Conservation (phyloP, 2,329 filamentous ascomycete genomes). For the Zymoseptoria tritici region DNA sequence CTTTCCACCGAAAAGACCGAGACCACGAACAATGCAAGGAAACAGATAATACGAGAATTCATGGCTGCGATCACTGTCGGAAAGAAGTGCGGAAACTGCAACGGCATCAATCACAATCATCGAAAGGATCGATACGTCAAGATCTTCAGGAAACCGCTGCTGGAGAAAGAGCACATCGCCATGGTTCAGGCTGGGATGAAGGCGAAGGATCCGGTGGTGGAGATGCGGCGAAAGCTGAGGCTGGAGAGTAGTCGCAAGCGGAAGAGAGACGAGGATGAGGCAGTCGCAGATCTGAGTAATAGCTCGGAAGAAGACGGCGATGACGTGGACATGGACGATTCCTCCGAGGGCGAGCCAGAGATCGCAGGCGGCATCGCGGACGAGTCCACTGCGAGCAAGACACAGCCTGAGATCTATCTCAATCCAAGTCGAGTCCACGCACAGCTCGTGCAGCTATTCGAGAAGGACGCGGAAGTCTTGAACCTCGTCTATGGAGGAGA, state of each 20-base stretch:
- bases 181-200: slow-evolving; percentile 67
- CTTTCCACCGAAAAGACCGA: slow-evolving; percentile 65
- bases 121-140: slow-evolving; percentile 89
- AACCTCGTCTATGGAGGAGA: slow-evolving; percentile 61
- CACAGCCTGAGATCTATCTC: slow-evolving; percentile 61
- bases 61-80: slow-evolving; percentile 62
- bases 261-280: slow-evolving; percentile 56
- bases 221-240: slow-evolving; percentile 42
- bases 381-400: slow-evolving; percentile 37
- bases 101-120: slow-evolving; percentile 69
- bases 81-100: slow-evolving; percentile 62
- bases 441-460: slow-evolving; percentile 69
- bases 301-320: slow-evolving; percentile 38
- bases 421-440: slow-evolving; percentile 77
- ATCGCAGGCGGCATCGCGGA: slow-evolving; percentile 45
- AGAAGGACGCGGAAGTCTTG: slow-evolving; percentile 78
- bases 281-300: slow-evolving; percentile 57
- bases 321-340: slow-evolving; percentile 36
- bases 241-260: slow-evolving; percentile 34
- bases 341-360: slow-evolving; percentile 24
- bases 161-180: slow-evolving; percentile 64
- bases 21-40: slow-evolving; percentile 68
- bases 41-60: slow-evolving; percentile 72
- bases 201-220: slow-evolving; percentile 61
- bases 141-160: slow-evolving; percentile 79